Conservation (phyloP, 495 filamentous ascomycete species). For the Astrothelium subdiscretum region DNA sequence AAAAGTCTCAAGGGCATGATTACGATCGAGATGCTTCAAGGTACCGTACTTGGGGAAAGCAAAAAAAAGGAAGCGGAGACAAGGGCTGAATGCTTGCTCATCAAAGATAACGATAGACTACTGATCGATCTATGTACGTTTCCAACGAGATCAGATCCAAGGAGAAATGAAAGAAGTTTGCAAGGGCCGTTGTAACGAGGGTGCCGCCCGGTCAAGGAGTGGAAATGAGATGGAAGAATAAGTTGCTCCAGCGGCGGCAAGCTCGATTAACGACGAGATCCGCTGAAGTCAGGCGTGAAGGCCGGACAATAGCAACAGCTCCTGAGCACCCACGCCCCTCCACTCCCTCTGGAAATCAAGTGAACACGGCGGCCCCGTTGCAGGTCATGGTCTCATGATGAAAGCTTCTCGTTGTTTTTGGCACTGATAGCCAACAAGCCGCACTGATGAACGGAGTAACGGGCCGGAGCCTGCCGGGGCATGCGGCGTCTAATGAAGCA, state of each 20-base stretch:
- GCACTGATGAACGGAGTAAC: not conserved
- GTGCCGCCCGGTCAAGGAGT: not conserved
- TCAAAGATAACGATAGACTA: not conserved
- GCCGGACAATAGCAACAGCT: not conserved
- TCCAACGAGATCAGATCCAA: not conserved
- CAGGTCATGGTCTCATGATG: not conserved
- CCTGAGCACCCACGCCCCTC: not conserved
- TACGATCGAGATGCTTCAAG: not conserved
- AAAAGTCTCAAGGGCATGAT: not conserved
- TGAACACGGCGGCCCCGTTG: not conserved
- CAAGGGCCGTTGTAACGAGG: not conserved
- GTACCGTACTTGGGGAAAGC: not conserved
- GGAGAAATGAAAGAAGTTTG: not conserved
- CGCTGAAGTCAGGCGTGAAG: not conserved
- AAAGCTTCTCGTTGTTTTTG: not conserved
- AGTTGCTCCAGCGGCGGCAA: not conserved
- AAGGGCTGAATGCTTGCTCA: not conserved
- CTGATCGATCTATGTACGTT: not conserved
- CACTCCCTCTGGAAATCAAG: not conserved
- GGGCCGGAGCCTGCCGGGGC: not conserved
- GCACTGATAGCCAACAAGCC: not conserved
- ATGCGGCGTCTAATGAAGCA: not conserved
- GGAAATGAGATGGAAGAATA: slow-evolving; percentile 1
- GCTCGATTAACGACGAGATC: not conserved
- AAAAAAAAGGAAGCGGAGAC: not conserved